phyloP scores from a whole-genome alignment of 2,329 filamentous ascomycete species.

The Sporothrix pseudoabietina region DNA sequence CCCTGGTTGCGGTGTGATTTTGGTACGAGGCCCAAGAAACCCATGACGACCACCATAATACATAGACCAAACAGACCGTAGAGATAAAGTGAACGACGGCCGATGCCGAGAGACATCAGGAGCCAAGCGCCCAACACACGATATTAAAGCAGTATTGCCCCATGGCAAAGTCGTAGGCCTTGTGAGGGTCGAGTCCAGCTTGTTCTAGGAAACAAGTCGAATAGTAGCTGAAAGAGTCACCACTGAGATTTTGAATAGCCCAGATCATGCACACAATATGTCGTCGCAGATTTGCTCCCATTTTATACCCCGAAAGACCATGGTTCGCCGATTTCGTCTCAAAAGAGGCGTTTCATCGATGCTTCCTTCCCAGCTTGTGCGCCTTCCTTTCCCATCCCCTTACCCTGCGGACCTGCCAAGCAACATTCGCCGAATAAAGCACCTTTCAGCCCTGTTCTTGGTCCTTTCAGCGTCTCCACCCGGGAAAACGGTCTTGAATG shows the following conservation, averaged over 20 bases:
- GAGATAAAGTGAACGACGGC: slow-evolving; percentile 74
- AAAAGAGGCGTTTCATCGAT: neutral
- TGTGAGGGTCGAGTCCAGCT: slow-evolving; percentile 55
- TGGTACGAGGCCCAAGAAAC: slow-evolving; percentile 77
- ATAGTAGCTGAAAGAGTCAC: slow-evolving; percentile 66
- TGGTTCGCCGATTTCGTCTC: neutral
- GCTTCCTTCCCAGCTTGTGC: too few relatives aligned
- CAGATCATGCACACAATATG: slow-evolving; percentile 66
- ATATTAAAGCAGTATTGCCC: slow-evolving; percentile 73
- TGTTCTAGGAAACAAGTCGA: slow-evolving; percentile 65
- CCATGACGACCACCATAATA: slow-evolving; percentile 77
- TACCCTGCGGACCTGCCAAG: neutral
- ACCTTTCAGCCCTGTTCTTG: neutral
- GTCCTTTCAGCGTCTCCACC: neutral
- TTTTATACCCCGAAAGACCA: neutral
- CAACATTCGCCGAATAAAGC: neutral
- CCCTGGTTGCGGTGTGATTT: slow-evolving; percentile 58
- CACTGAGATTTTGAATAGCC: slow-evolving; percentile 65
- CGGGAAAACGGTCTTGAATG: neutral
- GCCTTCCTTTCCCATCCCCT: neutral
- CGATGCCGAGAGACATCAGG: slow-evolving; percentile 73
- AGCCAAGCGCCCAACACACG: slow-evolving; percentile 81
- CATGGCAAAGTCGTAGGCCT: slow-evolving; percentile 62
- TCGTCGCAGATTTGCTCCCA: neutral
- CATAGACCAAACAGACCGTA: slow-evolving; percentile 74